Conservation (phyloP, 2,329 filamentous ascomycete species). For the Neofusicoccum sp. region DNA sequence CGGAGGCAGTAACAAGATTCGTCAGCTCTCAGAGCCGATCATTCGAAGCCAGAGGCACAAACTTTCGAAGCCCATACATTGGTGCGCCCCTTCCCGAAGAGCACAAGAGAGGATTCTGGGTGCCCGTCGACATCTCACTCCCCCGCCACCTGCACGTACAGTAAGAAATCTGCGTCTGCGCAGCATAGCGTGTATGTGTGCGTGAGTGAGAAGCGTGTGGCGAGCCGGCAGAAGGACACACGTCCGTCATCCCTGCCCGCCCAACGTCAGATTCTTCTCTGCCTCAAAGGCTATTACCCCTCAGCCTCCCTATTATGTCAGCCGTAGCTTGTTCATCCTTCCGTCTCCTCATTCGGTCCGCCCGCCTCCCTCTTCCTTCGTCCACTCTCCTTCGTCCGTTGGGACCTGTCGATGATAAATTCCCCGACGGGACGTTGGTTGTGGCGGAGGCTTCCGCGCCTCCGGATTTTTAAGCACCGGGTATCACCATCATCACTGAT, state of each 20-base stretch:
- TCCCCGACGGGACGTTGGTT: no score
- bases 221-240: not conserved
- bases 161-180: no score
- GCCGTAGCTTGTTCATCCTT: slow-evolving; percentile 6
- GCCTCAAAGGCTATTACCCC: not conserved
- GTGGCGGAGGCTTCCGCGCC: no score
- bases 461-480: no score
- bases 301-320: slow-evolving; percentile 1
- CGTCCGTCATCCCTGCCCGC: not conserved
- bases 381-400: no score
- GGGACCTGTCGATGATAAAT: no score
- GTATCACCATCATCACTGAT: no score
- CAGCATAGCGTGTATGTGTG: no score
- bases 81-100: no score
- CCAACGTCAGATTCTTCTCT: slow-evolving; percentile 8
- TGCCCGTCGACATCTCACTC: slow-evolving; percentile 3
- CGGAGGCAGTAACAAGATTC: not conserved
- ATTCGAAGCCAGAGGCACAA: not conserved
- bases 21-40: not conserved
- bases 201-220: slow-evolving; percentile 9
- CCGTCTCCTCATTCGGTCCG: not conserved
- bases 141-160: not conserved
- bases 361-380: not conserved
- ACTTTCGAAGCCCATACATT: not conserved
- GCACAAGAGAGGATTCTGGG: no score